These are phyloP conservation scores for Knoxia roxburghii DNA, from an alignment of 257 asterid genomes.

Conservation along the genomic window DNA sequence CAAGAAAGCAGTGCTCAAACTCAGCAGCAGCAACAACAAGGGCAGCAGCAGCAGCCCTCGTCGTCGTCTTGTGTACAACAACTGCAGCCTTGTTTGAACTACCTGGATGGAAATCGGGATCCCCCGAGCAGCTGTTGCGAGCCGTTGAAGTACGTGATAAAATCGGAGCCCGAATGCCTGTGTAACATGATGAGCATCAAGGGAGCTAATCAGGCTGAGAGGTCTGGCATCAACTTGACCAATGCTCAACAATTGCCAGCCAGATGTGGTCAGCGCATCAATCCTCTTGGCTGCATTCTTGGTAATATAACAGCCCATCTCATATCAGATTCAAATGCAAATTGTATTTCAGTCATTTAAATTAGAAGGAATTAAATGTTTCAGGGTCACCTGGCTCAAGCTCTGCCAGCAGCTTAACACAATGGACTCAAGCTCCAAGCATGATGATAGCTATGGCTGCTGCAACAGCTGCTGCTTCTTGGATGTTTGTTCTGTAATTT, in stretches of 20 bases:
- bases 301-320: too few relatives aligned
- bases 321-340: too few relatives aligned
- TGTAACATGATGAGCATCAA: conserved; percentile 56
- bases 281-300: conserved; percentile 70
- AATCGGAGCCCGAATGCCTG: conserved; percentile 66
- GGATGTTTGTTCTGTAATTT: conserved; percentile 13
- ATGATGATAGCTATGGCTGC: conserved; percentile 3
- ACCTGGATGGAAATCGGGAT: conserved; percentile 37
- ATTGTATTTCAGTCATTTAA: neutral
- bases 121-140: conserved; percentile 73
- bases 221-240: conserved; percentile 53
- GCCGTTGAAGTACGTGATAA: conserved; percentile 44
- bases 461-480: conserved; percentile 14
- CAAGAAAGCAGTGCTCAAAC: conserved; percentile 16
- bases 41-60: neutral
- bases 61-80: conserved; percentile 33
- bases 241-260: conserved; percentile 73
- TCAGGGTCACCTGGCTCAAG: conserved; percentile 23
- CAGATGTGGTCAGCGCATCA: conserved; percentile 69
- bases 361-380: neutral
- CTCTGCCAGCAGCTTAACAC: conserved; percentile 15
- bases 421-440: conserved; percentile 6
- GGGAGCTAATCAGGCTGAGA: conserved; percentile 64
- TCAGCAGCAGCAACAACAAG: too few relatives aligned
- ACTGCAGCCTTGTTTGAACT: conserved; percentile 61